These are phyloP conservation scores for Primulina huaijiensis DNA, from an alignment of 257 asterid species.

Conservation along the genomic window DNA sequence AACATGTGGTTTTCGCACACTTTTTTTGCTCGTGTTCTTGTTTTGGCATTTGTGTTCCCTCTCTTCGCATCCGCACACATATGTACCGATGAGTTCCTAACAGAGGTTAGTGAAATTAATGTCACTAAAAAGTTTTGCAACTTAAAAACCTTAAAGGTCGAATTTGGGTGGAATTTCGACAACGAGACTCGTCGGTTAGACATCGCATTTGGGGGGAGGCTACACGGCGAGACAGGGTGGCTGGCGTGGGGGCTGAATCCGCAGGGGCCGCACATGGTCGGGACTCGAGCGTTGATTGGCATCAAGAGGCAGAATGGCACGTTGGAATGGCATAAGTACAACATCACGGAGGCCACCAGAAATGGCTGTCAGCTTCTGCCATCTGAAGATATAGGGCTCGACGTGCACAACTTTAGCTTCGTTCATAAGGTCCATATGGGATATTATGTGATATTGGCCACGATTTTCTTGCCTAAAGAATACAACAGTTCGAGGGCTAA, in stretches of 20 bases:
- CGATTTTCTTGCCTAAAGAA: conserved; percentile 31
- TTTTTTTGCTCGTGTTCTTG: neutral
- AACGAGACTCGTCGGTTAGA: conserved; percentile 30
- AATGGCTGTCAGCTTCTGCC: conserved; percentile 43
- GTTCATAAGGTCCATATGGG: neutral
- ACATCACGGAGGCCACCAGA: conserved; percentile 33
- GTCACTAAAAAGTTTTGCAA: conserved; percentile 31
- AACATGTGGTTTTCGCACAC: too few species aligned
- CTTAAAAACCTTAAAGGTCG: conserved; percentile 30
- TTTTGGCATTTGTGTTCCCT: conserved; percentile 7
- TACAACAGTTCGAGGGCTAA: conserved; percentile 29
- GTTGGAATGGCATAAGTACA: conserved; percentile 23
- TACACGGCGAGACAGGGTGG: conserved; percentile 39
- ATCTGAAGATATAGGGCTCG: conserved; percentile 27
- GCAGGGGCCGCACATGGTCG: conserved; percentile 40
- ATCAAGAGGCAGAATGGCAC: conserved; percentile 26
- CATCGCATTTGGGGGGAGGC: conserved; percentile 43
- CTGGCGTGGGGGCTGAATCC: conserved; percentile 78
- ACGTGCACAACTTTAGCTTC: conserved; percentile 22
- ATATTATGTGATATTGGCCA: conserved; percentile 37
- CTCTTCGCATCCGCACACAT: conserved; percentile 20
- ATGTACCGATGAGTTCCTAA: conserved; percentile 34
- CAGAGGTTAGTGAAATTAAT: conserved; percentile 16
- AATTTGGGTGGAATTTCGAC: conserved; percentile 47
- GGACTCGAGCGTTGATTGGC: conserved; percentile 59